Evolutionary conservation across 2,329 filamentous ascomycete genomes (phyloP).

Genomic region (Colletotrichum tanaceti): DNA sequence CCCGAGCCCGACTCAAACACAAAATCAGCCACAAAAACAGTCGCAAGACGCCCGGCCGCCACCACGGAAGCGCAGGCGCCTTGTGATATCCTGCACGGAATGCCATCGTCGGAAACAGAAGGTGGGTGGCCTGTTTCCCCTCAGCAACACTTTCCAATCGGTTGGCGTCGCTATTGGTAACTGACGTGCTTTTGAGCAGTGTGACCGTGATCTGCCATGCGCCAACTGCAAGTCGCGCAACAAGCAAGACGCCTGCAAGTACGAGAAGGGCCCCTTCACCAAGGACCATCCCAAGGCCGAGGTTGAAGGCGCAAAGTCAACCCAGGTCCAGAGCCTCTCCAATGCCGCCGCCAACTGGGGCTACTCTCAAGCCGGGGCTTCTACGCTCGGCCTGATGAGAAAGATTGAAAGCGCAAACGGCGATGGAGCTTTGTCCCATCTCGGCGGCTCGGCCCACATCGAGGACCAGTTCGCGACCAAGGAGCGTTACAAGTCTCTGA

Average conservation of each 20-base stretch:
- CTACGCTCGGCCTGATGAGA: constrained; percentile 66
- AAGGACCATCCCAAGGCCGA: constrained; percentile 50
- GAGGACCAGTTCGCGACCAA: constrained; percentile 57
- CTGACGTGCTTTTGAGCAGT: constrained; percentile 52
- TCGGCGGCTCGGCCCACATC: constrained; percentile 44
- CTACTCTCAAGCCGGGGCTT: constrained; percentile 63
- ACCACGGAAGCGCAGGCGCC: constrained; percentile 67
- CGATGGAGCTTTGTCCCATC: constrained; percentile 49
- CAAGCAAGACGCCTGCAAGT: constrained; percentile 66
- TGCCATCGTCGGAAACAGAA: constrained; percentile 74
- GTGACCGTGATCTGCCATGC: constrained; percentile 70
- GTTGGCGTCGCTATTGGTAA: neutral
- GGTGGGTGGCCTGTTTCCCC: constrained; percentile 44
- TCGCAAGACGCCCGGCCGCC: constrained; percentile 49
- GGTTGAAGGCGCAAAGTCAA: constrained; percentile 40
- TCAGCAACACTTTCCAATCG: neutral
- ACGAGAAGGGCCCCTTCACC: constrained; percentile 64
- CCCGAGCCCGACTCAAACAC: constrained; percentile 21
- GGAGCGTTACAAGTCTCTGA: constrained; percentile 69
- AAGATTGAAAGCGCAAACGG: constrained; percentile 62
- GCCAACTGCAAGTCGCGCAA: constrained; percentile 69
- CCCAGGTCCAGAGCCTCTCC: constrained; percentile 50
- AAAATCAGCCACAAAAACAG: constrained; percentile 12
- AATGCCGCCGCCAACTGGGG: constrained; percentile 63
- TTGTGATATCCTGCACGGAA: constrained; percentile 73